Base-by-base conservation (phyloP, 164 flowering plant genomes). In the Vitis cinerea region DNA sequence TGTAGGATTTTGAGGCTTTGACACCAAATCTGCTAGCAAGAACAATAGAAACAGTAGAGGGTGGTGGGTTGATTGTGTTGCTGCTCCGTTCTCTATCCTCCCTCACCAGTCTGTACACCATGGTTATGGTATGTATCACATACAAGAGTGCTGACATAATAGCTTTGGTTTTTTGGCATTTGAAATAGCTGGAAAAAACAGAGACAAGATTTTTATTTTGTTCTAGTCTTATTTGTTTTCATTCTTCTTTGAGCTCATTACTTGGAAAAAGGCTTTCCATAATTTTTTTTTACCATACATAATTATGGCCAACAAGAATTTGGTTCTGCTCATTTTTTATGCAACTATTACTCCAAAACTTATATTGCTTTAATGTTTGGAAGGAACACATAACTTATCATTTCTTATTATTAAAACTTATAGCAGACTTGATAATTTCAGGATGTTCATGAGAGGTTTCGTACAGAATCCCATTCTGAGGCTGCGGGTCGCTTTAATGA, bases 381-480 rank as follows among this genome's bases (percentile, higher is more conserved):
- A 30, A 53, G 7, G 44, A 37, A 6, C 44, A 37, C 44, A 37
- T 37, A 37, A 37, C 4, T 37, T 44, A 8, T 17, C 14, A 37
- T 37, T 23, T 23, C 27, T 37, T 29, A 30, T 59, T 50, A 37
- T 59, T 29, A 57, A 29, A 17, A 59, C 14, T 65, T 68, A 16
- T 1, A 10, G 64, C 29, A n/a, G 44, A 3, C 54, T 15, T 67
- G 23, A 29, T 68, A 37, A 47, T 79, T 72, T 66, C 88, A 95
- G 98, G 98, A 95, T 89, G 98, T 95, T 63, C 98, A 95, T 75
- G 97, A 91, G 72, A 90, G 97, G 75, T 95, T 82, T 71, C 92
- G 97, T 62, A 95, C 98, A 10, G 98, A 91, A 83, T 90, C 98
- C 37, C 99, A 95, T 81, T 77, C 85, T 70, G 79, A 81, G 75